phyloP scores from a whole-genome alignment of 1,284 basidiomycete genomes.

The Ustilago loliicola region DNA sequence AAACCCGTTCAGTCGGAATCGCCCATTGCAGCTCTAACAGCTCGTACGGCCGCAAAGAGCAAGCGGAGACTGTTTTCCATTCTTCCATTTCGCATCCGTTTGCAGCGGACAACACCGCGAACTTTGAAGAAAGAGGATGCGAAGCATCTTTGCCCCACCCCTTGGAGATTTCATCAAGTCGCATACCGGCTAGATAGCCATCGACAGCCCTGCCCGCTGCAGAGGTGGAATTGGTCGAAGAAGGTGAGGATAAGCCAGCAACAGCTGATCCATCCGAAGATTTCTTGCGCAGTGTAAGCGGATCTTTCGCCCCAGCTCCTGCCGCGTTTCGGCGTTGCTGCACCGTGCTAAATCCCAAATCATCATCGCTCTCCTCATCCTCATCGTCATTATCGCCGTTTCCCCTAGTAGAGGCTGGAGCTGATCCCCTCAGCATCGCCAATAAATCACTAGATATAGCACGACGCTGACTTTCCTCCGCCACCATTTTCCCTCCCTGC shows the following conservation, averaged over 20 bases:
- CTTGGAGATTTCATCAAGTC: constrained; percentile 46
- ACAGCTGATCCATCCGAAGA: constrained; percentile 17
- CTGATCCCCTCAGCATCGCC: constrained; percentile 25
- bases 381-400: not conserved
- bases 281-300: constrained; percentile 13
- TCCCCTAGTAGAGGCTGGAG: not conserved
- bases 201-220: not conserved
- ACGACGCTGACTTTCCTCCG: constrained; percentile 41
- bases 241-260: not conserved
- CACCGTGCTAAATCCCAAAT: constrained; percentile 12
- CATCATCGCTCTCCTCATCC: constrained; percentile 15
- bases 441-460: constrained; percentile 23
- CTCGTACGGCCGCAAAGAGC: constrained; percentile 53
- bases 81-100: constrained; percentile 59
- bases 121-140: constrained; percentile 49
- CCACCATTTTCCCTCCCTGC: constrained; percentile 11
- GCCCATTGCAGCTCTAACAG: constrained; percentile 58
- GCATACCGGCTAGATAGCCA: constrained; percentile 39
- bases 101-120: constrained; percentile 46
- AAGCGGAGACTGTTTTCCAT: constrained; percentile 56
- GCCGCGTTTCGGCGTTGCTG: not conserved
- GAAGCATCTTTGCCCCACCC: constrained; percentile 24
- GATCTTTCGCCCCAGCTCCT: no score
- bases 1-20: constrained; percentile 49
- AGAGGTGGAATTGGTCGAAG: constrained; percentile 1